These are phyloP conservation scores for Inosperma sp. DNA, from an alignment of 768 basidiomycete genomes.

Conservation along the genomic window DNA sequence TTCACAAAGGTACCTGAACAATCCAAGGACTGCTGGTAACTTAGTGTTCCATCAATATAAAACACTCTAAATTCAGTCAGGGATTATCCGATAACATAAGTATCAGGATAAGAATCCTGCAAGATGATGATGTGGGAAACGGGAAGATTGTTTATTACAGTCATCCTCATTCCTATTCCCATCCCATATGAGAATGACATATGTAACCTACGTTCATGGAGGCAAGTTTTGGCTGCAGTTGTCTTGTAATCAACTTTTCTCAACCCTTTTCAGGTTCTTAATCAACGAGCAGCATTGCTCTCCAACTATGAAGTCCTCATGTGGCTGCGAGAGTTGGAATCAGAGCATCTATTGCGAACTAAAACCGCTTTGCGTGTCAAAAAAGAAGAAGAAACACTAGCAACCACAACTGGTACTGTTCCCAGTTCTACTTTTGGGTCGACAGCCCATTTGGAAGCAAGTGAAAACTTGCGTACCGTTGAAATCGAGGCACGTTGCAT, in stretches of 20 bases:
- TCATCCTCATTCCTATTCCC: too few species aligned
- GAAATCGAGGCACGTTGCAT: constrained; percentile 65
- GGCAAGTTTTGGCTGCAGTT: background rate
- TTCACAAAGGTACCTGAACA: too few species aligned
- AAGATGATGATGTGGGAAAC: too few species aligned
- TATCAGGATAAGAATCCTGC: too few species aligned
- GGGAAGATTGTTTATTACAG: too few species aligned
- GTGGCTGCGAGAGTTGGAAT: constrained; percentile 72
- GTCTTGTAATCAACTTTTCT: background rate
- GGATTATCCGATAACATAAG: too few species aligned
- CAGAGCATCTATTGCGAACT: constrained; percentile 63
- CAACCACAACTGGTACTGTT: constrained; percentile 5
- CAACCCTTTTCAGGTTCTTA: constrained; percentile 48
- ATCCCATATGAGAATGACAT: background rate
- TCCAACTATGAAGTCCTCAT: constrained; percentile 84
- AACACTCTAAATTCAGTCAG: too few species aligned
- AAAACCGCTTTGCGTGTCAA: constrained; percentile 70
- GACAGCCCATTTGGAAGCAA: constrained; percentile 45
- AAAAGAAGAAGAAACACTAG: constrained; percentile 66
- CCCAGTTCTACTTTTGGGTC: constrained; percentile 11
- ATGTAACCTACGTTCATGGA: background rate
- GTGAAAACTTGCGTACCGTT: constrained; percentile 79
- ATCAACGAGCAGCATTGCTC: constrained; percentile 71
- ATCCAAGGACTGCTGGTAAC: too few species aligned
- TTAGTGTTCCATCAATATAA: too few species aligned